A percentile compares a stretch with the other conserved stretches of the same genome.
Conservation (phyloP, 2,329 filamentous ascomycete genomes). For the Madurella fahalii region DNA sequence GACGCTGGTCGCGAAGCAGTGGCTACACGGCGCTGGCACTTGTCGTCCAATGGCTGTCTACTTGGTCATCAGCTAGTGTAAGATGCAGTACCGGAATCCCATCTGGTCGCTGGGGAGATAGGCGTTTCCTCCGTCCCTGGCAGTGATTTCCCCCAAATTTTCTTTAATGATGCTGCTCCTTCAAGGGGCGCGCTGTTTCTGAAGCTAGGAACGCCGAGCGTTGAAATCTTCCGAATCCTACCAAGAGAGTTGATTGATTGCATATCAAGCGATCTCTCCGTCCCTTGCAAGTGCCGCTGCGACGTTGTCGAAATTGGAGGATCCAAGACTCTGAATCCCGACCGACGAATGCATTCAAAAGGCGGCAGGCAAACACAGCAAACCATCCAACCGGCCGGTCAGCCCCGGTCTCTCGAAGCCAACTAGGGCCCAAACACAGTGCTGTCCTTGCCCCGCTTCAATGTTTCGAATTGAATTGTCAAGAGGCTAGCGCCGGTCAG, state of each 20-base stretch:
- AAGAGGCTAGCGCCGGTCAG: not conserved
- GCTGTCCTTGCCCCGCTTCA: not conserved
- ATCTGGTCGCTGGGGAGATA: too few species aligned
- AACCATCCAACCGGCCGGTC: not conserved
- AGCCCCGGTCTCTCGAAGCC: not conserved
- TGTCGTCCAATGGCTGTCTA: too few species aligned
- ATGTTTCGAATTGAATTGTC: not conserved
- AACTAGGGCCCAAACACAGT: not conserved
- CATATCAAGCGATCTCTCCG: not conserved
- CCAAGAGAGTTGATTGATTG: conserved; percentile 1
- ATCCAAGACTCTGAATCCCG: not conserved
- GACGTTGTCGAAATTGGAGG: conserved; percentile 14
- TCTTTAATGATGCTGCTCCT: conserved; percentile 14
- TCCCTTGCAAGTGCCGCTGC: conserved; percentile 1
- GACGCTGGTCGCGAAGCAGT: too few species aligned
- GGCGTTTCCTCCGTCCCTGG: too few species aligned
- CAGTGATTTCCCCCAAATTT: not conserved
- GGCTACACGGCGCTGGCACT: too few species aligned
- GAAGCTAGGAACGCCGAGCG: conserved; percentile 9
- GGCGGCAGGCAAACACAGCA: not conserved
- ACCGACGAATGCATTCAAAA: not conserved
- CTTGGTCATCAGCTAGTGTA: too few species aligned
- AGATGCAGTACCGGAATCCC: too few species aligned
- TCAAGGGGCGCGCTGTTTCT: conserved; percentile 18
- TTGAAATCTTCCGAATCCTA: conserved; percentile 1